Base-by-base conservation (phyloP, 257 asterid species). In the Linaria vulgaris region DNA sequence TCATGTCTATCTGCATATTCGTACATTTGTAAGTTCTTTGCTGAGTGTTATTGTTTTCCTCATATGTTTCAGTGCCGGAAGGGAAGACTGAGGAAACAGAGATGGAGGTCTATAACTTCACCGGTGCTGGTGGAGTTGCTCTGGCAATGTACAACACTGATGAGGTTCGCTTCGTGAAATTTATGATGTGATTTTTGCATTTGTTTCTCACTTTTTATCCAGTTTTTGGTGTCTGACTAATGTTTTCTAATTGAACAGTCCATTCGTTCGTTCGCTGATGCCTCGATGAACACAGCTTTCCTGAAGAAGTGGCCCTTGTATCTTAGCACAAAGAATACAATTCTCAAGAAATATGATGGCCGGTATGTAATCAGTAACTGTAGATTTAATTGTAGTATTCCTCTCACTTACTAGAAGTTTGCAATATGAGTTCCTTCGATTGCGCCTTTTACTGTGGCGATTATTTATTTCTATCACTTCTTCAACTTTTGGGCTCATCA, bases 61-160 rank as follows among this genome's bases (percentile, higher is more conserved):
- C 49, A 12, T 15, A 24, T 31, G 34, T 44, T 3, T 80, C 79
- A 94, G 99, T 89, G 49, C 96, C 99, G 38, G 97, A 90, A 79
- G 99, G 97, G 56, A 76, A 82, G 25, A 77, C 65, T 66, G 94
- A 85, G 20, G 73, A 69, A 79, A 85, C 85, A 1, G 99, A 90
- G 67, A 25, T 85, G 0, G 99, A 94, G 80, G 96, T 94, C 70
- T 90, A 56, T 78, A 80, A 94, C 75, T 94, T 94, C 79, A 85
- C 96, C 55, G 97, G 97, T 45, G 95, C 79, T 30, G 99, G 99
- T 69, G 99, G 99, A 58, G 99, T 94, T 60, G 97, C 97, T 74
- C 78, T 90, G 74, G 72, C 97, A 52, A 94, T 94, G 99, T 94
- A 94, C 87, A 90, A 94, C 91, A 94, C 99, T 19, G 99, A 90